phyloP scores from a whole-genome alignment of 169 alveolate species.

The Perkinsus marinus region DNA sequence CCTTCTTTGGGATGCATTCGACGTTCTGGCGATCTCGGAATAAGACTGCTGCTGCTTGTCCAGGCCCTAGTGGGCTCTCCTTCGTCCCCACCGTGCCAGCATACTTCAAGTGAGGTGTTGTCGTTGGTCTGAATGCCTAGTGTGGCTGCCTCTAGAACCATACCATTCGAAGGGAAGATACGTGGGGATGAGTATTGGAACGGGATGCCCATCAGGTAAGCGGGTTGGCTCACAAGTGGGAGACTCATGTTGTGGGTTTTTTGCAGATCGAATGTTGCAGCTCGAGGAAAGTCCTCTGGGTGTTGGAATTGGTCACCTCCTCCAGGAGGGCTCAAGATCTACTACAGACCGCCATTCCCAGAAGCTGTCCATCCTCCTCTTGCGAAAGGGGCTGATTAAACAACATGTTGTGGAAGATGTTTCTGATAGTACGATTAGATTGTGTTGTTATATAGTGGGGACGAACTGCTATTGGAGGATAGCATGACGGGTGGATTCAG shows the following conservation, averaged over 20 bases:
- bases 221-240: neutral
- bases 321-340: neutral
- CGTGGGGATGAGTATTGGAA: neutral
- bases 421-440: neutral
- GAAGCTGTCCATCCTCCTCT: neutral
- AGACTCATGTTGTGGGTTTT: neutral
- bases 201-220: neutral
- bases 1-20: neutral
- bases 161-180: neutral
- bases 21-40: neutral
- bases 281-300: neutral
- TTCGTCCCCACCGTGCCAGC: neutral
- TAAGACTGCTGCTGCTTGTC: neutral
- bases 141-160: too few species aligned
- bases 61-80: neutral
- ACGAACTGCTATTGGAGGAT: too few species aligned
- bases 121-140: too few species aligned
- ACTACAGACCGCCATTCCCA: neutral
- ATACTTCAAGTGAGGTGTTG: neutral
- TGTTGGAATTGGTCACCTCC: neutral
- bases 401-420: neutral
- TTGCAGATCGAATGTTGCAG: neutral
- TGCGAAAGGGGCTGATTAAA: neutral
- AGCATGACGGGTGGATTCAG: too few species aligned
- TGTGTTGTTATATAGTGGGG: neutral